Evolutionary conservation across 2,329 filamentous ascomycete genomes (phyloP).

Genomic region (Keithomyces neogunnii): DNA sequence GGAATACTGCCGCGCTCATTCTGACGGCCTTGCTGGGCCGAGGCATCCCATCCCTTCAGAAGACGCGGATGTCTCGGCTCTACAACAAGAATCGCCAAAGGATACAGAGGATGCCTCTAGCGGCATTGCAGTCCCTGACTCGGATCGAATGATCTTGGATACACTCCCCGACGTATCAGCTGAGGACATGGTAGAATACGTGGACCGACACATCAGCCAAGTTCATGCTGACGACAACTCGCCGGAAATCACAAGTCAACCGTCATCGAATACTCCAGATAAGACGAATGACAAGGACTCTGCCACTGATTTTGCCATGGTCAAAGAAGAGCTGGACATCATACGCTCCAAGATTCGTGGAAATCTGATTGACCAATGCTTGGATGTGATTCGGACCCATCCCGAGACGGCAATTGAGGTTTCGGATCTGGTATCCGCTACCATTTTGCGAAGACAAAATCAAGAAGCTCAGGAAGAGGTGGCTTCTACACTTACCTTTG

Average conservation of each 20-base stretch:
- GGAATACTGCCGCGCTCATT: slow-evolving; percentile 68
- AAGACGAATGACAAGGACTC: slow-evolving; percentile 10
- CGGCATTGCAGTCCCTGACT: slow-evolving; percentile 17
- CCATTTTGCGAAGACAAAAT: slow-evolving; percentile 51
- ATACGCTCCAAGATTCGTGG: slow-evolving; percentile 64
- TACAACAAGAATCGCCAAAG: slow-evolving; percentile 17
- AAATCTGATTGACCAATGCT: slow-evolving; percentile 77
- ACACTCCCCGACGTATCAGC: slow-evolving; percentile 14
- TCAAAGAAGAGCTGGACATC: slow-evolving; percentile 72
- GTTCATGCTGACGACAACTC: neutral
- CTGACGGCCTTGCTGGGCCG: slow-evolving; percentile 45
- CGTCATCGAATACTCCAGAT: slow-evolving; percentile 6
- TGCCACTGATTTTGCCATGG: slow-evolving; percentile 12
- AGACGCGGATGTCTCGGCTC: slow-evolving; percentile 37
- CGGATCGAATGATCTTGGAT: slow-evolving; percentile 31
- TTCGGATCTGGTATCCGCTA: slow-evolving; percentile 73
- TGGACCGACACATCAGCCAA: slow-evolving; percentile 2
- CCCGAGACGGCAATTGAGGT: slow-evolving; percentile 85
- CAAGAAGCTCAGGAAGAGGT: slow-evolving; percentile 59
- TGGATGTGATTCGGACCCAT: slow-evolving; percentile 84
- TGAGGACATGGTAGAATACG: slow-evolving; percentile 4
- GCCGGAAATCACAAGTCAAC: slow-evolving; percentile 4
- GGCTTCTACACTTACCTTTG: slow-evolving; percentile 74
- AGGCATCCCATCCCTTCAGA: slow-evolving; percentile 59
- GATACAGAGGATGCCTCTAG: slow-evolving; percentile 15